phyloP scores from a whole-genome alignment of 2,329 filamentous ascomycete species.

The Aspergillus sp. region DNA sequence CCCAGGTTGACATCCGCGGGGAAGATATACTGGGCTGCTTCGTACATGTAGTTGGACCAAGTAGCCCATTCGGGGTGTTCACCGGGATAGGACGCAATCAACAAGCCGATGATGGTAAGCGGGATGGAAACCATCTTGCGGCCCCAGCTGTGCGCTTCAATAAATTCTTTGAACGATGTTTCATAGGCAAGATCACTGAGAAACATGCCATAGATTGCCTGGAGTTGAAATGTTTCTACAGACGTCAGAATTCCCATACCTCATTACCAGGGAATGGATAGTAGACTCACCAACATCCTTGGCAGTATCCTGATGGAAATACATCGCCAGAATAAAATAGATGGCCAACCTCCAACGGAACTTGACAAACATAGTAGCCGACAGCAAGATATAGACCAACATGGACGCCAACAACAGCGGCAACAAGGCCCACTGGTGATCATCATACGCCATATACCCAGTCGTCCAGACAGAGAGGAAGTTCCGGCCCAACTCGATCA shows the following conservation, averaged over 20 bases:
- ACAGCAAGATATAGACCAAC: conserved; percentile 43
- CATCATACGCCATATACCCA: conserved; percentile 45
- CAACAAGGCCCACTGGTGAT: conserved; percentile 49
- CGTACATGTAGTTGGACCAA: conserved; percentile 42
- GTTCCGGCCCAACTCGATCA: conserved; percentile 38
- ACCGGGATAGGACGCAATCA: conserved; percentile 44
- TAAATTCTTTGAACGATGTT: conserved; percentile 38
- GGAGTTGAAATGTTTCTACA: conserved; percentile 48
- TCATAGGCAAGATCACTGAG: conserved; percentile 46
- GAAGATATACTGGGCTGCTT: conserved; percentile 39
- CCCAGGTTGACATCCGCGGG: conserved; percentile 37
- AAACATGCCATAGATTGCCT: conserved; percentile 46
- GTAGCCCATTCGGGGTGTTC: conserved; percentile 43
- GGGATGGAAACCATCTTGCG: conserved; percentile 31
- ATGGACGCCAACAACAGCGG: conserved; percentile 45
- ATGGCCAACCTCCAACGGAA: conserved; percentile 42
- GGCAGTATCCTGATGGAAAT: conserved; percentile 43
- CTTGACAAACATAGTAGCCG: conserved; percentile 38
- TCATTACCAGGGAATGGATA: background rate
- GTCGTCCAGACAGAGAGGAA: conserved; percentile 45
- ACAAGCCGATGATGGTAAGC: conserved; percentile 39
- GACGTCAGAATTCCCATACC: background rate
- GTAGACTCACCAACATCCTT: conserved; percentile 37
- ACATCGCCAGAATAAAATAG: conserved; percentile 40
- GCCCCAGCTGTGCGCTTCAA: conserved; percentile 34